phyloP scores from a whole-genome alignment of 352 stramenopile genomes.

The Elongisporangium anandrum region DNA sequence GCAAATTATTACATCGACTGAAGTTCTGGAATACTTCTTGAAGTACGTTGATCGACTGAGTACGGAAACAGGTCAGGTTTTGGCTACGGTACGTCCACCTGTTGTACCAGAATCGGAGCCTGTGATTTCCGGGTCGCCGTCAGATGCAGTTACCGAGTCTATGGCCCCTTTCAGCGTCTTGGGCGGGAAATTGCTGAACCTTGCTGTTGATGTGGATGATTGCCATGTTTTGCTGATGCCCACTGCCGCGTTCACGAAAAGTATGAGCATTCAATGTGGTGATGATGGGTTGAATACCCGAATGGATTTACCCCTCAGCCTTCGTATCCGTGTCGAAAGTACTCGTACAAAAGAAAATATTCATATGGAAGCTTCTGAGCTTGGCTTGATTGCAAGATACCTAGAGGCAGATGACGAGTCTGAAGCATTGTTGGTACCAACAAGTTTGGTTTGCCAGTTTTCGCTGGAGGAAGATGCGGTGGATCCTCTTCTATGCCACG shows the following conservation, averaged over 20 bases:
- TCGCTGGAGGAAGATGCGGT: slow-evolving; percentile 41
- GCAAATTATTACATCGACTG: slow-evolving; percentile 32
- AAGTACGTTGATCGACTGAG: slow-evolving; percentile 56
- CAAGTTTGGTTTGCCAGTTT: slow-evolving; percentile 40
- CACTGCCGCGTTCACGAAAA: slow-evolving; percentile 42
- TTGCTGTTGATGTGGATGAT: slow-evolving; percentile 49
- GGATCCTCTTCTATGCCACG: slow-evolving; percentile 30
- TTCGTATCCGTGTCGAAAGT: slow-evolving; percentile 43
- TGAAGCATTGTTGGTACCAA: slow-evolving; percentile 46
- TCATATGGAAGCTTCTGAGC: slow-evolving; percentile 40
- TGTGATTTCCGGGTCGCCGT: slow-evolving; percentile 14
- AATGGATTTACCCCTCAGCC: slow-evolving; percentile 41
- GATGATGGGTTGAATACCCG: slow-evolving; percentile 47
- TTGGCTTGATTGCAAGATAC: slow-evolving; percentile 50
- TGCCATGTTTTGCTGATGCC: slow-evolving; percentile 49
- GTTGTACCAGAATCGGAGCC: slow-evolving; percentile 17
- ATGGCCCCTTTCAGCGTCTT: slow-evolving; percentile 66
- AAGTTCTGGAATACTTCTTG: slow-evolving; percentile 58
- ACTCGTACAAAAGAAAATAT: slow-evolving; percentile 39
- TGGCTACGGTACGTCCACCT: slow-evolving; percentile 36
- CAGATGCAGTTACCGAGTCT: slow-evolving; percentile 19
- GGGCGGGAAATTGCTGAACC: slow-evolving; percentile 42
- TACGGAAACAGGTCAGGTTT: slow-evolving; percentile 42
- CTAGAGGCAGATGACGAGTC: slow-evolving; percentile 30
- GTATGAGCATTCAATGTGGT: slow-evolving; percentile 19